Percentiles rank a stretch among this genome's conserved stretches.
phyloP scores from a whole-genome alignment of 2,329 filamentous ascomycete genomes.

The Epichloe hybrida region DNA sequence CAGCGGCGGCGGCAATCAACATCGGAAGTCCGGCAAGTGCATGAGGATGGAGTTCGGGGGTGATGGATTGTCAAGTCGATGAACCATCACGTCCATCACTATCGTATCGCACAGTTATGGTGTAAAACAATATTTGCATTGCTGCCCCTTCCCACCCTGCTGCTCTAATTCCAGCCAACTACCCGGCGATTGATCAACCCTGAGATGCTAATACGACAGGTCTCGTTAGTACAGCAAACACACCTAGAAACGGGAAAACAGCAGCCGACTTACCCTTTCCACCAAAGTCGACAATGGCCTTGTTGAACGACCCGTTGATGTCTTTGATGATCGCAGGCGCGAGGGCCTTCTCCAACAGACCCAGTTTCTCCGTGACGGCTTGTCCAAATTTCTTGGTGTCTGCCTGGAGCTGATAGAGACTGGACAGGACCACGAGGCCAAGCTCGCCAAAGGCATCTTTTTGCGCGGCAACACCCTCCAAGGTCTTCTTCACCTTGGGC shows the following conservation, averaged over 20 bases:
- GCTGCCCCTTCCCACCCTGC: too few species aligned
- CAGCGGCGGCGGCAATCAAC: too few species aligned
- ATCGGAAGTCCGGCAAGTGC: too few species aligned
- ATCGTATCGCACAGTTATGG: too few species aligned
- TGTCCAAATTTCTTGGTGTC: neutral
- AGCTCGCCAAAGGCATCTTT: neutral
- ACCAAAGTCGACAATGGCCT: slow-evolving; percentile 1
- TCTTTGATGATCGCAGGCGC: neutral
- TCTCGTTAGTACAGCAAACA: too few species aligned
- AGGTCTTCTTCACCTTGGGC: neutral
- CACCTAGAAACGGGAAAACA: neutral
- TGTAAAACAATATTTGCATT: too few species aligned
- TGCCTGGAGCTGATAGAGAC: slow-evolving; percentile 1
- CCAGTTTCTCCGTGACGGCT: neutral
- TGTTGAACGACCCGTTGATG: neutral
- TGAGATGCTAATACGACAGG: too few species aligned
- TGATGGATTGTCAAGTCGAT: too few species aligned
- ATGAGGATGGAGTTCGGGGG: too few species aligned
- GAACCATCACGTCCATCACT: too few species aligned
- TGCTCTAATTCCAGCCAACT: too few species aligned
- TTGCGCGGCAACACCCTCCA: neutral
- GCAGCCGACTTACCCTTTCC: neutral
- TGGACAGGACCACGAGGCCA: neutral
- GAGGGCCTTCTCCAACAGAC: neutral
- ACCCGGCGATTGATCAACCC: too few species aligned